Conservation (phyloP, 495 filamentous ascomycete genomes). For the Xylaria telfairii region DNA sequence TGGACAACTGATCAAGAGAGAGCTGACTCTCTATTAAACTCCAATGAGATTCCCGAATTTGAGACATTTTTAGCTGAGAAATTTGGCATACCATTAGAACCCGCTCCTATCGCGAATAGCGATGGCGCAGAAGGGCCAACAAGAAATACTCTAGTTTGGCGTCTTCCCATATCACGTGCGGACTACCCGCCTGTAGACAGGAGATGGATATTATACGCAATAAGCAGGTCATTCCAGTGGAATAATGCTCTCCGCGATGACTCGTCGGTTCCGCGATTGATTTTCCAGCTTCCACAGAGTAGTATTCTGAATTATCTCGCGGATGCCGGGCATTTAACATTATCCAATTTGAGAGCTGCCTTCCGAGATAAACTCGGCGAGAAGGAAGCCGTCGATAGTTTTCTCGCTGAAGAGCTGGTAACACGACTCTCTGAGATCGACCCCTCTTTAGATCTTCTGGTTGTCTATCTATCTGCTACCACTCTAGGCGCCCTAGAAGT, state of each 20-base stretch:
- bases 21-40: constrained; percentile 53
- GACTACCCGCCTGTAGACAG: constrained; percentile 55
- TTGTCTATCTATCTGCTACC: constrained; percentile 59
- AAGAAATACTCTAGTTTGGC: constrained; percentile 40
- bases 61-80: constrained; percentile 58
- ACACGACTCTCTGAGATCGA: constrained; percentile 65
- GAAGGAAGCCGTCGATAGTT: constrained; percentile 42
- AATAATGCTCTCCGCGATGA: constrained; percentile 36
- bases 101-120: constrained; percentile 30
- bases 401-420: constrained; percentile 63
- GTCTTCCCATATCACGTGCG: constrained; percentile 45
- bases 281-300: constrained; percentile 57
- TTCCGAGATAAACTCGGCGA: constrained; percentile 58
- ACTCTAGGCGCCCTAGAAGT: constrained; percentile 55
- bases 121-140: constrained; percentile 25
- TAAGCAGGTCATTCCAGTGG: constrained; percentile 57
- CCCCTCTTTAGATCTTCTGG: constrained; percentile 63
- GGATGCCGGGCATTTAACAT: constrained; percentile 64
- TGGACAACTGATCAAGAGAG: constrained; percentile 43
- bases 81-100: constrained; percentile 43
- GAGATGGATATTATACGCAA: constrained; percentile 59
- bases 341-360: constrained; percentile 65
- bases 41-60: constrained; percentile 55
- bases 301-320: constrained; percentile 67
- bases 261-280: constrained; percentile 46